Conservation (phyloP, 2,329 filamentous ascomycete species). For the Xylaria sp. region DNA sequence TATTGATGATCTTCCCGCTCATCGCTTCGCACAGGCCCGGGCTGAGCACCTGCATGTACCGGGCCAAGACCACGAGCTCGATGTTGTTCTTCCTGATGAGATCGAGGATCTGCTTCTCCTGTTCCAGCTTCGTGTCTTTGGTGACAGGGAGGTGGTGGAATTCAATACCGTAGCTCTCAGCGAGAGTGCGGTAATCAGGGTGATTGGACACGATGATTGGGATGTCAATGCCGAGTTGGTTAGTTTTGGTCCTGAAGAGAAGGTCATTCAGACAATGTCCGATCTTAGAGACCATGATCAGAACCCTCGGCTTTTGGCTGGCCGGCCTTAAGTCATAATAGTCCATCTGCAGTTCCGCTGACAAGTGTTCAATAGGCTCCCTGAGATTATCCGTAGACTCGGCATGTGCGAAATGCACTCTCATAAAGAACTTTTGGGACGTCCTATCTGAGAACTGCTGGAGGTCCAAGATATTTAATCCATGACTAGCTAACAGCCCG, state of each 20-base stretch:
- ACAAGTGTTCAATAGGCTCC: slow-evolving; percentile 69
- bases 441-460: slow-evolving; percentile 84
- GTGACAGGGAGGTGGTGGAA: slow-evolving; percentile 86
- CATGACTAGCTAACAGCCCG: slow-evolving; percentile 76
- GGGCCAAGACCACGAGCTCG: slow-evolving; percentile 82
- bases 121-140: slow-evolving; percentile 78
- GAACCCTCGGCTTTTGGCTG: slow-evolving; percentile 75
- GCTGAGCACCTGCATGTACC: slow-evolving; percentile 89
- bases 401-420: slow-evolving; percentile 80
- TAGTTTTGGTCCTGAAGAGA: slow-evolving; percentile 80
- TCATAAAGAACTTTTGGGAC: slow-evolving; percentile 86
- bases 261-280: slow-evolving; percentile 88
- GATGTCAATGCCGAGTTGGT: slow-evolving; percentile 79
- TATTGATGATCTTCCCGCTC: slow-evolving; percentile 91
- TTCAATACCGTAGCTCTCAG: slow-evolving; percentile 77
- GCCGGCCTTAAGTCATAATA: slow-evolving; percentile 74
- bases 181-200: slow-evolving; percentile 75
- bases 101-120: slow-evolving; percentile 77
- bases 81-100: slow-evolving; percentile 75
- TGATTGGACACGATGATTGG: slow-evolving; percentile 87
- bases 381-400: slow-evolving; percentile 63
- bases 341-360: slow-evolving; percentile 72
- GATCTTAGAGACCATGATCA: slow-evolving; percentile 92
- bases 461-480: slow-evolving; percentile 84
- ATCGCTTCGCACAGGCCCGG: slow-evolving; percentile 79